phyloP scores from a whole-genome alignment of 345 rosid genomes.

The Trapa incisa region DNA sequence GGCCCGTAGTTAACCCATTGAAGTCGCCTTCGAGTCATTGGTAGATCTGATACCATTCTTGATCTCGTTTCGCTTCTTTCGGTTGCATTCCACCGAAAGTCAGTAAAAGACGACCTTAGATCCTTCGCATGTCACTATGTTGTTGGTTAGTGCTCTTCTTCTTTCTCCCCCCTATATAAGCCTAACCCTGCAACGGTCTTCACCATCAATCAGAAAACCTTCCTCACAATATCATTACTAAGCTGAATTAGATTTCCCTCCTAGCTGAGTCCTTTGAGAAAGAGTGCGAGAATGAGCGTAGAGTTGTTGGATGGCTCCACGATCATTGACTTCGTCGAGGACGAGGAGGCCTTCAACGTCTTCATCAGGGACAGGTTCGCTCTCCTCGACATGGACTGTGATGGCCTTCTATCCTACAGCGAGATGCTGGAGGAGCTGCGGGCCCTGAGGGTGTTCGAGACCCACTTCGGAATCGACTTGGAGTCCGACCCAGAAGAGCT shows the following conservation, averaged over 20 bases:
- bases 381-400: not conserved
- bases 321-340: constrained; percentile 7
- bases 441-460: constrained; percentile 8
- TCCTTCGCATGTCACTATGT: too few relatives aligned
- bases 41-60: too few relatives aligned
- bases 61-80: too few relatives aligned
- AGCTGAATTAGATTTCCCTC: not conserved
- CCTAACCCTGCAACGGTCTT: not conserved
- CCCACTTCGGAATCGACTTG: constrained; percentile 11
- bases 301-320: constrained; percentile 6
- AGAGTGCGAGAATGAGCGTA: constrained; percentile 2
- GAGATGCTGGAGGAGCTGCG: constrained; percentile 10
- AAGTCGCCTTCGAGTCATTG: too few relatives aligned
- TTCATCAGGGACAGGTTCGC: constrained; percentile 8
- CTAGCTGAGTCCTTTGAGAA: not conserved
- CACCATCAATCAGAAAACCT: not conserved
- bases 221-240: not conserved
- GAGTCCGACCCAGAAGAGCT: constrained; percentile 4
- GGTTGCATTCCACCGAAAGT: too few relatives aligned
- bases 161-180: not conserved
- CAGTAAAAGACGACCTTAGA: too few relatives aligned
- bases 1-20: too few relatives aligned
- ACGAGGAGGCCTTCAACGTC: constrained; percentile 6
- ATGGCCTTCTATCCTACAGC: constrained; percentile 7
- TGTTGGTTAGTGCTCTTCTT: too few relatives aligned